A percentile compares a stretch with the other conserved stretches of the same genome.
Evolutionary conservation across 352 stramenopile genomes (phyloP).

Genomic region (Globisporangium iwayamae): DNA sequence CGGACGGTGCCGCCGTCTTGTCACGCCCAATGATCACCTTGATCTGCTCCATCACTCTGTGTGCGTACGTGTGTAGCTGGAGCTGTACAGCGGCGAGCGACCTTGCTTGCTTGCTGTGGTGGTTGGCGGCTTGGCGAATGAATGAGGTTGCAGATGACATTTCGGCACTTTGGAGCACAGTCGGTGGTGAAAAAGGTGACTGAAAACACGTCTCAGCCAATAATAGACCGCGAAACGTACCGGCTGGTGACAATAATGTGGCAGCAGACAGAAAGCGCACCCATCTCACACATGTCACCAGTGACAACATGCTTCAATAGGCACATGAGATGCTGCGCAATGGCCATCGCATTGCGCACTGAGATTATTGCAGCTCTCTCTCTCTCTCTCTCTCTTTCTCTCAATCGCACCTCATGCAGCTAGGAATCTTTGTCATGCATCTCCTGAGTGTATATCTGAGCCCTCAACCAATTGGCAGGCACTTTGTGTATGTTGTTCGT

Average conservation of each 20-base stretch:
- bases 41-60: constrained; percentile 60
- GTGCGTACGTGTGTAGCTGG: not conserved
- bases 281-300: not conserved
- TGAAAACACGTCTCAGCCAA: constrained; percentile 2
- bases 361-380: not conserved
- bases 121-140: not conserved
- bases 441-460: not conserved
- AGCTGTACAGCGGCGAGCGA: not conserved
- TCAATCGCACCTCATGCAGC: not conserved
- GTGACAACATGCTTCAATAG: not conserved
- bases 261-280: constrained; percentile 8
- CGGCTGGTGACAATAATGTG: constrained; percentile 11
- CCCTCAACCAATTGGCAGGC: not conserved
- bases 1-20: constrained; percentile 33
- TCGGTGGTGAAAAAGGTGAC: not conserved
- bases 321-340: not conserved
- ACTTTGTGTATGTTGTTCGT: not conserved
- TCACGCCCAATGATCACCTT: constrained; percentile 67
- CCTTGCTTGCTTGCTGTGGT: not conserved
- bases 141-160: constrained; percentile 1
- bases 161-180: not conserved
- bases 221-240: constrained; percentile 15
- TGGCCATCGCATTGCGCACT: not conserved
- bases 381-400: not conserved
- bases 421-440: not conserved